A percentile compares a stretch with the other conserved stretches of the same genome.
Conservation (phyloP, 176 grass and related monocot species). For the Aegilops umbellulata region DNA sequence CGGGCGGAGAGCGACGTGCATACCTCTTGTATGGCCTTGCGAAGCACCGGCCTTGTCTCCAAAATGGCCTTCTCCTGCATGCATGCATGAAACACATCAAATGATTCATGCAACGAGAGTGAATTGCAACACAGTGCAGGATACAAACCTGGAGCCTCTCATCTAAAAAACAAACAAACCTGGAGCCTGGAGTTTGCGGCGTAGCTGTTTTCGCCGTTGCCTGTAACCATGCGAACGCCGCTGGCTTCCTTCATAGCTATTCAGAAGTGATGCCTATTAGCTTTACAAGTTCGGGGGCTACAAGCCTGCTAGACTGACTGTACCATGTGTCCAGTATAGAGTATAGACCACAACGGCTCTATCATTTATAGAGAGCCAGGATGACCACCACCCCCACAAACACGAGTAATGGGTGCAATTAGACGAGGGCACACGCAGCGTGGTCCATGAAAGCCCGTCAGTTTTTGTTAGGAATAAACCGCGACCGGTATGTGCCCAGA, state of each 20-base stretch:
- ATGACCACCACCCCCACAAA: too few species aligned
- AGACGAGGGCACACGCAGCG: too few species aligned
- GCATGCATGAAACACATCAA: not conserved
- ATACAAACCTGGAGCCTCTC: not conserved
- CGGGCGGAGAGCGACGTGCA: not conserved
- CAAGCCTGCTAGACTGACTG: too few species aligned
- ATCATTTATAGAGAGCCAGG: too few species aligned
- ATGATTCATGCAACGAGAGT: not conserved
- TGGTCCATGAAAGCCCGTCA: too few species aligned
- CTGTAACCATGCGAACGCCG: constrained; percentile 17
- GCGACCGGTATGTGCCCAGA: too few species aligned
- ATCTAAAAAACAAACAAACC: not conserved
- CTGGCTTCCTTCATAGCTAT: not conserved
- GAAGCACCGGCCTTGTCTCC: constrained; percentile 16
- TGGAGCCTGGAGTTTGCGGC: constrained; percentile 17
- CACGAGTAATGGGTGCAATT: too few species aligned
- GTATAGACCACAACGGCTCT: too few species aligned
- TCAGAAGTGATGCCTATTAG: not conserved
- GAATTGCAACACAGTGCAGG: not conserved
- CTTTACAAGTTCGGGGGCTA: too few species aligned
- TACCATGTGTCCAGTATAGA: too few species aligned
- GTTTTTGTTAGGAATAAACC: too few species aligned
- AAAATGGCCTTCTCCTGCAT: constrained; percentile 39
- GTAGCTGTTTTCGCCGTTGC: constrained; percentile 15
- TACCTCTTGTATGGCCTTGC: constrained; percentile 9